These are phyloP conservation scores for Leishmania gerbilli DNA, from an alignment of 208 protist species.

Conservation along the genomic window DNA sequence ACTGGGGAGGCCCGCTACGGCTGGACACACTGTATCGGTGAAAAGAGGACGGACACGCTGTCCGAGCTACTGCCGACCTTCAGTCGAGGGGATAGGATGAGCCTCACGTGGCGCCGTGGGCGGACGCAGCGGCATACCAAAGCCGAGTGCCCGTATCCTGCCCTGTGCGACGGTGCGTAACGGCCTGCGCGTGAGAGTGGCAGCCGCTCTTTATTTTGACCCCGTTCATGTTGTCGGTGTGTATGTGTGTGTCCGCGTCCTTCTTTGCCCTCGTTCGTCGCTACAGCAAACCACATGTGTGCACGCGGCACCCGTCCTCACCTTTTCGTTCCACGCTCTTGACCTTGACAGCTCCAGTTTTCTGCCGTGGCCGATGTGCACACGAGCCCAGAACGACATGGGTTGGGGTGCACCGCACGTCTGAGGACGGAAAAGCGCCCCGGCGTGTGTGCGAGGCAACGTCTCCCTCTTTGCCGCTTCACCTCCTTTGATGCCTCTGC, in stretches of 20 bases:
- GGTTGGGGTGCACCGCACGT: background rate
- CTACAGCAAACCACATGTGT: background rate
- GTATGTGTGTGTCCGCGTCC: no score
- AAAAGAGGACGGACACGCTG: constrained; percentile 67
- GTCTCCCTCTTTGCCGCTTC: background rate
- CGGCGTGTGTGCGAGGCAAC: background rate
- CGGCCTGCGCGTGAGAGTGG: background rate
- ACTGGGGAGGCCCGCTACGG: constrained; percentile 66
- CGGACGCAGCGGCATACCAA: constrained; percentile 42
- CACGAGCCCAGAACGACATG: background rate
- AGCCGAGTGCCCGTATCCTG: constrained; percentile 44
- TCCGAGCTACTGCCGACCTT: constrained; percentile 52
- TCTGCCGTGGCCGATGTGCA: background rate
- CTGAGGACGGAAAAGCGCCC: background rate
- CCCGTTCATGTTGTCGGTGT: no score
- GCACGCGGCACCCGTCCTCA: background rate
- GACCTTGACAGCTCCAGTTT: background rate
- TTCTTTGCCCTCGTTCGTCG: no score
- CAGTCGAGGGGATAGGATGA: constrained; percentile 53
- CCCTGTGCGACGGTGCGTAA: constrained; percentile 64
- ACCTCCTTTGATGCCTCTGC: background rate
- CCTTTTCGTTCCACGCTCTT: background rate
- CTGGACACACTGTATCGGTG: constrained; percentile 81
- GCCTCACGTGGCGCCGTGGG: constrained; percentile 75
- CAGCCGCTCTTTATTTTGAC: background rate